These are phyloP conservation scores for Fraxinus velutina DNA, from an alignment of 305 asterid species.

Conservation along the genomic window DNA sequence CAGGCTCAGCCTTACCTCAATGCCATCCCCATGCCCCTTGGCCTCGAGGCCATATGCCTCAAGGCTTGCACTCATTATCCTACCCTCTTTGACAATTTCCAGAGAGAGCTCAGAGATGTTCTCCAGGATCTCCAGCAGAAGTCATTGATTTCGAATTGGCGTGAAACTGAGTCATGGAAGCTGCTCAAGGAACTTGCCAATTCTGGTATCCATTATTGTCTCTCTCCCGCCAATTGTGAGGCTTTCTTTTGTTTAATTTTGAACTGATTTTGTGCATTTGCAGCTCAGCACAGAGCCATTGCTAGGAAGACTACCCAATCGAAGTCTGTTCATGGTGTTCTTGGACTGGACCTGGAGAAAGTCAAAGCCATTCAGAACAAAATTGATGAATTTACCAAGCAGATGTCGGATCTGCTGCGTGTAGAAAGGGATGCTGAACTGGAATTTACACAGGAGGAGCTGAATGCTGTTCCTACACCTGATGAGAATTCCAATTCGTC, in stretches of 20 bases:
- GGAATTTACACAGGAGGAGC: conserved; percentile 91
- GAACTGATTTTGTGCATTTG: conserved; percentile 27
- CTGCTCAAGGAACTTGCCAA: conserved; percentile 75
- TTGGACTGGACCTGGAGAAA: conserved; percentile 67
- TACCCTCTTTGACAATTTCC: conserved; percentile 90
- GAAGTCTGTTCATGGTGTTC: conserved; percentile 52
- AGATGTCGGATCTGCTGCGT: conserved; percentile 72
- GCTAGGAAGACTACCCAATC: conserved; percentile 62
- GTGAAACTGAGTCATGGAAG: conserved; percentile 81
- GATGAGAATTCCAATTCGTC: conserved; percentile 48
- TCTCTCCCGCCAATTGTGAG: neutral
- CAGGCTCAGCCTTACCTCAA: conserved; percentile 91
- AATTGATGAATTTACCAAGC: conserved; percentile 62
- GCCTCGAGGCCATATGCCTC: conserved; percentile 76
- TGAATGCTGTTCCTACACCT: conserved; percentile 84
- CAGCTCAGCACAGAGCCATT: conserved; percentile 91
- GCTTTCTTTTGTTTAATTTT: conserved; percentile 1
- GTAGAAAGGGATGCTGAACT: conserved; percentile 88
- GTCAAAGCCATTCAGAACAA: conserved; percentile 62
- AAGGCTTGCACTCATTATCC: conserved; percentile 93
- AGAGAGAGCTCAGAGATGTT: conserved; percentile 84
- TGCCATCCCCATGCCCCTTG: conserved; percentile 86
- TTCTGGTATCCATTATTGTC: conserved; percentile 48
- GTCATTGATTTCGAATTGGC: conserved; percentile 62
- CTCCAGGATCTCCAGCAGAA: conserved; percentile 63